Evolutionary conservation across 139 green algal species (phyloP), one percentile per base, ranked within the genome.

Genomic region (Trebouxia sp.): DNA sequence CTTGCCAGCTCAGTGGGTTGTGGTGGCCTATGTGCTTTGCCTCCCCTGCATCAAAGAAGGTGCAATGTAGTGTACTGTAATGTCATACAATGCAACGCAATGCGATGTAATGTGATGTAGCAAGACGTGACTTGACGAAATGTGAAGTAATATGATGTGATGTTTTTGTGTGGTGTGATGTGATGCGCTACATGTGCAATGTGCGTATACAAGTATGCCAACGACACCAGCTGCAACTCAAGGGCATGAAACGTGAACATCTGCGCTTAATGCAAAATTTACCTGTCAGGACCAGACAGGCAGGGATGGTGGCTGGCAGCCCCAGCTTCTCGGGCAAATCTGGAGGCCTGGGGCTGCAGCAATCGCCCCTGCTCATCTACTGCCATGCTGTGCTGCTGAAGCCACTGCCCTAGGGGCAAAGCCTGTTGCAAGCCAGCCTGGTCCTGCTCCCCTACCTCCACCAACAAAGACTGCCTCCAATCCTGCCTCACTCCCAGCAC

Each of bases 351-450:
- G 14, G 35, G 14, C 14, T 32, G 17, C 26, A 77, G 8, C 24
- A 39, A n/a, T 26, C n/a, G 38, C 14, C 69, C 69, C 22, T 77
- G 22, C 26, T 77, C 39, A 37, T 77, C 69, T 24, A 77, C 69
- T 15, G 39, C 42, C 37, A 79, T 79, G 72, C 48, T 35, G 9
- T 79, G 72, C 45, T 79, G 42, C 11, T 66, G 72, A 45, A 79
- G 72, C 72, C 72, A 79, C 15, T 45, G 45, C 11, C 72, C 72
- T 10, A 79, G 14, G 45, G 45, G 32, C n/a, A 79, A 22, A 28
- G 72, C 45, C 41, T 53, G 69, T 11, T 55, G 39, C 41, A 55
- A n/a, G 41, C 69, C 41, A 7, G 37, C 41, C 24, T 39, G 41
- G 41, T 22, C 9, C 20, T 77, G 45, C 12, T 78, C n/a, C 4